Base-by-base conservation (phyloP, 805 yeast genomes). In the Candida silvatica region DNA sequence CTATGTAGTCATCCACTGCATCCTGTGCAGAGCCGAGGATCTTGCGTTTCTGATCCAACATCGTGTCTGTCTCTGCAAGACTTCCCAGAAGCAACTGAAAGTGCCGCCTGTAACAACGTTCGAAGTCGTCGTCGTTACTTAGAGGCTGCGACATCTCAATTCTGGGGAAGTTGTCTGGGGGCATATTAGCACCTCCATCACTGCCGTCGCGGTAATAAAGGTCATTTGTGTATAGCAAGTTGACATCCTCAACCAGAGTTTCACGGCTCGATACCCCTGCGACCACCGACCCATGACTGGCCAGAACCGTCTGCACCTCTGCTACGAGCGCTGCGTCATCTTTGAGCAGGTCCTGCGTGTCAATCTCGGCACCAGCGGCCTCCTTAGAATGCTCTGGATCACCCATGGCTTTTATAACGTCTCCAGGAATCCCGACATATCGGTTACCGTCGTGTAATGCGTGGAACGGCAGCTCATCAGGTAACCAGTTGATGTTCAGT, bases 21-120 rank as follows among this genome's bases (percentile, higher is more conserved):
- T 41, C 22, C n/a, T 32, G 36, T 3, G 51, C 40, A 7, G 51
- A 47, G 20, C 37, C 39, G 7, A 25, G 18, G 2, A 45, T 37
- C 32, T 39, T 41, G 20, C 15, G 18, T 11, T 40, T 29, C 3
- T 27, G 35, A 2, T 33, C 29, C 2, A 6, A 17, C 6, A 22
- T 25, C 5, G 29, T 29, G 14, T 38, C 37, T 1, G 33, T 29
- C 3, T 36, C 17, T 5, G 27, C 29, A 3, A 44, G 19, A 4
- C 47, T 41, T 5, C 49, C 46, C 11, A 41, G 35, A 6, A 49
- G 36, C 36, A 37, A 36, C 26, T 39, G 31, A 7, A 49, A 29
- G 12, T 51, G 45, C 22, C 44, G 45, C 14, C 43, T 46, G 37
- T 46, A 49, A 11, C 44, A 37, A 2, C 39, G 37, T 17, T 36